phyloP scores from a whole-genome alignment of 306 rosid genomes.

The Herpetospermum pedunculosum region DNA sequence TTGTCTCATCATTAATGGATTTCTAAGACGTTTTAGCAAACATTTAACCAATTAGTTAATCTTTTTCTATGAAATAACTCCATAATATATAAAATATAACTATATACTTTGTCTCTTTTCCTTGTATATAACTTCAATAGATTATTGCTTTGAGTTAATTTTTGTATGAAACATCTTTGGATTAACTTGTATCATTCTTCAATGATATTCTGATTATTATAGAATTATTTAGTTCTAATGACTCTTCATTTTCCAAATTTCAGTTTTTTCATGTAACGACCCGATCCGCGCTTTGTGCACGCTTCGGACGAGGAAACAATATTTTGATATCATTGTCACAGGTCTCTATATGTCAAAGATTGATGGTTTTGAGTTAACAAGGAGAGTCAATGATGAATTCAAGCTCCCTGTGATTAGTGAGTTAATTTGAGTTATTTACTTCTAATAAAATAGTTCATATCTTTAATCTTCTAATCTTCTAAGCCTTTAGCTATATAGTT shows the following conservation, averaged over 20 bases:
- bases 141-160: background rate
- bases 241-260: background rate
- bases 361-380: slow-evolving; percentile 12
- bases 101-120: background rate
- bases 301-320: slow-evolving; percentile 1
- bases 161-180: background rate
- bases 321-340: background rate
- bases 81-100: background rate
- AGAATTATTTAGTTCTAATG: background rate
- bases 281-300: background rate
- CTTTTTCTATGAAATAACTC: background rate
- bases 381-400: slow-evolving; percentile 8
- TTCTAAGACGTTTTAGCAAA: background rate
- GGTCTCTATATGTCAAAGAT: slow-evolving; percentile 11
- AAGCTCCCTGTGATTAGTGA: slow-evolving; percentile 13
- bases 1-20: background rate
- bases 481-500: background rate
- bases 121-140: background rate
- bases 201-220: background rate
- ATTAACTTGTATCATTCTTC: background rate
- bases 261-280: background rate
- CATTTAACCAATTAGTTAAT: background rate
- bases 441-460: background rate
- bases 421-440: background rate
- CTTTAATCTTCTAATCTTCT: too few relatives aligned